Evolutionary conservation across 2,329 filamentous ascomycete genomes (phyloP).

Genomic region (Alternaria incomplexa): DNA sequence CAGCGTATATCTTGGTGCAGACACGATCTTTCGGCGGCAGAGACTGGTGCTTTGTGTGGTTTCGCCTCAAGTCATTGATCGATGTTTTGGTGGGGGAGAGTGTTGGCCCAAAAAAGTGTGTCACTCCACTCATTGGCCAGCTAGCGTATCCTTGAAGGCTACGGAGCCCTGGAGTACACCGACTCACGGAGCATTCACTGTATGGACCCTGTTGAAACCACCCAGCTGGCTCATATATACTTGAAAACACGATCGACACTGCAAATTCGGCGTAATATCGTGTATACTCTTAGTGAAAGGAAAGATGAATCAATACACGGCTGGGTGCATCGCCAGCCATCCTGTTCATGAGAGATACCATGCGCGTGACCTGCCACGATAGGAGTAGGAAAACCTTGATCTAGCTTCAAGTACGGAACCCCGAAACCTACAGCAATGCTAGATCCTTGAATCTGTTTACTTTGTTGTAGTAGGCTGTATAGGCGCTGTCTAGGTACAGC

Average conservation of each 20-base stretch:
- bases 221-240: neutral
- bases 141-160: neutral
- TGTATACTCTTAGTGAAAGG: neutral
- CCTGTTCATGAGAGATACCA: neutral
- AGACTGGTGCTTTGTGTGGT: slow-evolving; percentile 3
- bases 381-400: neutral
- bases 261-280: neutral
- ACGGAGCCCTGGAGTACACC: neutral
- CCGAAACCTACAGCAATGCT: neutral
- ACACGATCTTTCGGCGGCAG: slow-evolving; percentile 6
- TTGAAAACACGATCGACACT: neutral
- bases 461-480: neutral
- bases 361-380: neutral
- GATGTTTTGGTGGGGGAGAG: slow-evolving; percentile 22
- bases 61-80: slow-evolving; percentile 14
- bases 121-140: neutral
- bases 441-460: neutral
- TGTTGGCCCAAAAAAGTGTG: neutral
- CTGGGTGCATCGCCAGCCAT: neutral
- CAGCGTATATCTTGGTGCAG: neutral
- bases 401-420: neutral
- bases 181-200: neutral
- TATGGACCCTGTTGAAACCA: neutral
- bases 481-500: neutral
- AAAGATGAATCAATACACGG: neutral